These are phyloP conservation scores for Telfairia occidentalis DNA, from an alignment of 331 rosid species.

Conservation along the genomic window DNA sequence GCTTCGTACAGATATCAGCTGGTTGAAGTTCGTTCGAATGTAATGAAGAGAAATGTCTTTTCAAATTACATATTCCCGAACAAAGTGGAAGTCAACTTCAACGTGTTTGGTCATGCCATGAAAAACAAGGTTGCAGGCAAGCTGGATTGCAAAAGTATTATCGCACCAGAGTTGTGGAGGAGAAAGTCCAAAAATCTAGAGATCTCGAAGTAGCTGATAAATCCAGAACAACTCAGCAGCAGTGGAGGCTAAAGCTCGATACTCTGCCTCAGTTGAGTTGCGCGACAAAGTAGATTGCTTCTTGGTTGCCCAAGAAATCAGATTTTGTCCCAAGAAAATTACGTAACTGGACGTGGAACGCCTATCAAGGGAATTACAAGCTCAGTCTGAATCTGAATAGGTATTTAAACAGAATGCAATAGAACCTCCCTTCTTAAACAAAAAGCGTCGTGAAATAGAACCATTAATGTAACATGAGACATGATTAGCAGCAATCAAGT, in stretches of 20 bases:
- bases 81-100: too few relatives aligned
- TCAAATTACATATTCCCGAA: too few relatives aligned
- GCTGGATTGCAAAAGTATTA: too few relatives aligned
- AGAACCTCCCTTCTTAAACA: background rate
- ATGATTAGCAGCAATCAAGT: background rate
- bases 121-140: too few relatives aligned
- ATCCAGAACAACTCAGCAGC: too few relatives aligned
- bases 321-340: background rate
- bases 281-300: background rate
- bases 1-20: too few relatives aligned
- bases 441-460: background rate
- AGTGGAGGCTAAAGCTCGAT: background rate
- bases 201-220: too few relatives aligned
- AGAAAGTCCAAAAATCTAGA: too few relatives aligned
- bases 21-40: too few relatives aligned
- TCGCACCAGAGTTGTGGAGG: too few relatives aligned
- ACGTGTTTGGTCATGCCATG: too few relatives aligned
- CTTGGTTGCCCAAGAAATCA: background rate
- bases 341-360: background rate
- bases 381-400: background rate
- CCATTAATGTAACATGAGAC: background rate
- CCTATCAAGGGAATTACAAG: background rate
- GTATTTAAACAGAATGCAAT: background rate
- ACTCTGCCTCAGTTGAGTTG: background rate
- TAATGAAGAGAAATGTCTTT: too few relatives aligned